These are phyloP conservation scores for Ormosia emarginata DNA, from an alignment of 306 rosid species.

Conservation along the genomic window DNA sequence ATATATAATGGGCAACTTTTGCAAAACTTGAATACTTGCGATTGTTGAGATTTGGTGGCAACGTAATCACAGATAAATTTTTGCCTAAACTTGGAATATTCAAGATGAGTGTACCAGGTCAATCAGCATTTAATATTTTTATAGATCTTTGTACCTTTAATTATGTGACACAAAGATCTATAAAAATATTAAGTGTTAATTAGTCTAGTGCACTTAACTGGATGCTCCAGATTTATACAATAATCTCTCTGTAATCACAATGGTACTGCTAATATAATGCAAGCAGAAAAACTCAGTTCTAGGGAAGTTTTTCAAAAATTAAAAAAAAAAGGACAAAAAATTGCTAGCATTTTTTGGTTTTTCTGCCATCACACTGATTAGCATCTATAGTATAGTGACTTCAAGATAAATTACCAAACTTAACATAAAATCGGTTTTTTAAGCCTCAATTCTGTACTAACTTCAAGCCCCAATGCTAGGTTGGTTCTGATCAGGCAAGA, in stretches of 20 bases:
- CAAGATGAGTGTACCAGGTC: too few relatives aligned
- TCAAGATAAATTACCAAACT: constrained; percentile 5
- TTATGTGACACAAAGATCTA: too few relatives aligned
- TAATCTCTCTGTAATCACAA: neutral
- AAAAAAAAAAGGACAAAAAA: neutral
- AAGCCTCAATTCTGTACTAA: neutral
- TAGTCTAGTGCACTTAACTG: too few relatives aligned
- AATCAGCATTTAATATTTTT: too few relatives aligned
- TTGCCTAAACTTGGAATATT: too few relatives aligned
- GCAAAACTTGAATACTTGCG: neutral
- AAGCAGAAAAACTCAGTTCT: neutral
- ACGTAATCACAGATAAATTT: neutral
- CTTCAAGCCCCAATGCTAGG: neutral
- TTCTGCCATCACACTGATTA: neutral
- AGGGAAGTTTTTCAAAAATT: neutral
- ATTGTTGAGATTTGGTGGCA: neutral
- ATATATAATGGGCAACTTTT: neutral
- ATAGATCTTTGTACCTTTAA: too few relatives aligned
- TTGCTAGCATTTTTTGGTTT: neutral
- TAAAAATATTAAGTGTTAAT: too few relatives aligned
- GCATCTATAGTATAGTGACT: neutral
- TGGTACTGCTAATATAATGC: neutral
- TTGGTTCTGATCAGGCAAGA: neutral
- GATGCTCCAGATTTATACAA: too few relatives aligned
- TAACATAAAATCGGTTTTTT: neutral